Conservation (phyloP, 2,329 filamentous ascomycete species). For the Curvularia hawaiiensis region DNA sequence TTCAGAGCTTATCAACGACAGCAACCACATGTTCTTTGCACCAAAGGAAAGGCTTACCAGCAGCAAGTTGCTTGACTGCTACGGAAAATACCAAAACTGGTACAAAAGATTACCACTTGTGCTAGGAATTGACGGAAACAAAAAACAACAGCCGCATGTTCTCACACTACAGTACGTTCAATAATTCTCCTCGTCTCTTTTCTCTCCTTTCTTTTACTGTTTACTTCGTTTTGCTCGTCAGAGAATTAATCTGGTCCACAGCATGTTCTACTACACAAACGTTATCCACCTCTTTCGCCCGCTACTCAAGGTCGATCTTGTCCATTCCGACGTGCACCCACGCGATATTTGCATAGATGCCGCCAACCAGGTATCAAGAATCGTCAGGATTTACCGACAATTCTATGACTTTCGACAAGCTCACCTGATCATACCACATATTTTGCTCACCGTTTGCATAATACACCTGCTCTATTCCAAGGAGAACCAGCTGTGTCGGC, state of each 20-base stretch:
- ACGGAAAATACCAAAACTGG: conserved; percentile 73
- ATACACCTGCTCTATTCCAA: conserved; percentile 54
- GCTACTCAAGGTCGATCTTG: conserved; percentile 66
- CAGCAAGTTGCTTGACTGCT: conserved; percentile 66
- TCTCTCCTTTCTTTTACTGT: neutral
- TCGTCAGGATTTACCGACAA: conserved; percentile 51
- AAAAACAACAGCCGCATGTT: conserved; percentile 72
- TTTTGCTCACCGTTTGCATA: conserved; percentile 50
- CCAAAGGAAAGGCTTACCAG: conserved; percentile 69
- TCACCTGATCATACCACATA: conserved; percentile 46
- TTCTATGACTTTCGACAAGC: conserved; percentile 52
- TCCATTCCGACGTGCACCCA: conserved; percentile 65
- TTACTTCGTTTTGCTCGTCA: neutral
- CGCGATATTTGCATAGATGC: conserved; percentile 66
- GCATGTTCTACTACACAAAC: conserved; percentile 72
- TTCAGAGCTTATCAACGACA: conserved; percentile 74
- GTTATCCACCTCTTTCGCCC: conserved; percentile 77
- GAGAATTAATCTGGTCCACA: conserved; percentile 19
- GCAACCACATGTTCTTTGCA: conserved; percentile 73
- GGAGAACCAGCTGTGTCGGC: conserved; percentile 40
- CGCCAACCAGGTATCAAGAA: conserved; percentile 51
- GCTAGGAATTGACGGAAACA: conserved; percentile 55
- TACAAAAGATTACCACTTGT: conserved; percentile 70
- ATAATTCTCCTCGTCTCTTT: neutral
- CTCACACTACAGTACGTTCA: conserved; percentile 73